phyloP scores from a whole-genome alignment of 176 grass and related monocot genomes.

The Leersia perrieri region DNA sequence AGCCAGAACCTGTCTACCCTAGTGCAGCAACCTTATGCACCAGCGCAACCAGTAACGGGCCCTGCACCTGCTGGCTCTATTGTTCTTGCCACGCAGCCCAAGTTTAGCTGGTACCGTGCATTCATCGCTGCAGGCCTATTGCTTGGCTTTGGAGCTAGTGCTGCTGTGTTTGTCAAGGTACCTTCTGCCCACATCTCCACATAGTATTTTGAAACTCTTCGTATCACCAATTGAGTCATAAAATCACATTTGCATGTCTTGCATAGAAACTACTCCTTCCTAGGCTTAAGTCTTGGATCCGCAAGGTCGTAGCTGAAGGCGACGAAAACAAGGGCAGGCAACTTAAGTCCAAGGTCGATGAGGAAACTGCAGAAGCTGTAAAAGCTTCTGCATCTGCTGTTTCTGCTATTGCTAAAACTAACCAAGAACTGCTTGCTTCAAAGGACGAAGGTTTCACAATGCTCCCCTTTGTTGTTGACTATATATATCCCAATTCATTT shows the following conservation, averaged over 20 bases:
- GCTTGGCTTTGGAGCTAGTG: conserved; percentile 69
- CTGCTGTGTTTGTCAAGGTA: conserved; percentile 76
- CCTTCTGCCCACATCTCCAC: neutral
- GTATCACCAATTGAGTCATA: neutral
- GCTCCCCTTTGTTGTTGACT: neutral
- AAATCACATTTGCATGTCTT: neutral
- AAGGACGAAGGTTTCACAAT: conserved; percentile 69
- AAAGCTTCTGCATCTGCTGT: conserved; percentile 68
- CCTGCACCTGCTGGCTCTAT: conserved; percentile 30
- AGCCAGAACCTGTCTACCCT: conserved; percentile 9
- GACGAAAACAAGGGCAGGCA: conserved; percentile 37
- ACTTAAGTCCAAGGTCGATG: conserved; percentile 36
- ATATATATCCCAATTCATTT: neutral
- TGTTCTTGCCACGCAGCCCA: conserved; percentile 8
- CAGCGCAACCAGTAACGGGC: conserved; percentile 11
- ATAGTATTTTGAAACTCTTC: neutral
- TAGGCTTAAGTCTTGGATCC: conserved; percentile 82
- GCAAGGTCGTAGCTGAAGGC: conserved; percentile 60
- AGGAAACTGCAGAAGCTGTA: conserved; percentile 71
- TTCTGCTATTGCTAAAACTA: conserved; percentile 63
- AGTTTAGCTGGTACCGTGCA: conserved; percentile 69
- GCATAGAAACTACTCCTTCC: conserved; percentile 74
- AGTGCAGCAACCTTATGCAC: conserved; percentile 26
- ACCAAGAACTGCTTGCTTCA: conserved; percentile 65
- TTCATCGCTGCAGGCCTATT: conserved; percentile 64